Evolutionary conservation across 2,329 filamentous ascomycete species (phyloP).

Genomic region (Dactylonectria estremocensis): DNA sequence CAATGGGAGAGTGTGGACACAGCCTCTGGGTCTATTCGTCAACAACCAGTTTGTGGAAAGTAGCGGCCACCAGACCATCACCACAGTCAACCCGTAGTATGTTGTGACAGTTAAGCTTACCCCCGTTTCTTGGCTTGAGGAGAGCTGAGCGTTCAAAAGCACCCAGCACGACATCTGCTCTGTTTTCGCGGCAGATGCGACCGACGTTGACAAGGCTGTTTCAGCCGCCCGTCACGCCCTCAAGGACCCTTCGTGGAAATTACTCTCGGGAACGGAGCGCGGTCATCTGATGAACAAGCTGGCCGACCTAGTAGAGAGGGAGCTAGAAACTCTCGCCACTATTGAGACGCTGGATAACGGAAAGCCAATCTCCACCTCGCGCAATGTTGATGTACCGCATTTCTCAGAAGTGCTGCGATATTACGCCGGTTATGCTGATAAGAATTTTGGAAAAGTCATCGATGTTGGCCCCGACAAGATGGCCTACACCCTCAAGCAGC

Average conservation of each 20-base stretch:
- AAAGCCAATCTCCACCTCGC: conserved; percentile 78
- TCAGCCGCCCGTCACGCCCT: conserved; percentile 79
- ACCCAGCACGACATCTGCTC: conserved; percentile 78
- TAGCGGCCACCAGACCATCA: conserved; percentile 55
- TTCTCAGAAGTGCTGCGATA: conserved; percentile 72
- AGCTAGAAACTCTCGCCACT: conserved; percentile 66
- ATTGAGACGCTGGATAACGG: conserved; percentile 84
- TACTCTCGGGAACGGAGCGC: conserved; percentile 77
- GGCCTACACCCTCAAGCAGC: conserved; percentile 66
- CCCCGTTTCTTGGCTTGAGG: too few relatives aligned
- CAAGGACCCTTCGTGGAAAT: conserved; percentile 72
- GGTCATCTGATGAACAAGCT: conserved; percentile 79
- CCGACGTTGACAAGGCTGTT: conserved; percentile 80
- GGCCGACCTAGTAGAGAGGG: conserved; percentile 76
- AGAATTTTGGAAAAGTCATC: conserved; percentile 84
- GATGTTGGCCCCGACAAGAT: conserved; percentile 79
- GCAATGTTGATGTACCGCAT: conserved; percentile 73
- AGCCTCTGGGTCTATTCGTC: conserved; percentile 62
- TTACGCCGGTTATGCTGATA: conserved; percentile 86
- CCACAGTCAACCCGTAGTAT: conserved; percentile 79
- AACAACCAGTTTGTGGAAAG: conserved; percentile 28
- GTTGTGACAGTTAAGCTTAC: conserved; percentile 34
- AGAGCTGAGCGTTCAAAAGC: conserved; percentile 42
- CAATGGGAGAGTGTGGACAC: conserved; percentile 80
- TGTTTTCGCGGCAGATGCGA: conserved; percentile 77